These are phyloP conservation scores for Aspergillus flavus DNA, from an alignment of 2,329 filamentous ascomycete species.

Conservation along the genomic window DNA sequence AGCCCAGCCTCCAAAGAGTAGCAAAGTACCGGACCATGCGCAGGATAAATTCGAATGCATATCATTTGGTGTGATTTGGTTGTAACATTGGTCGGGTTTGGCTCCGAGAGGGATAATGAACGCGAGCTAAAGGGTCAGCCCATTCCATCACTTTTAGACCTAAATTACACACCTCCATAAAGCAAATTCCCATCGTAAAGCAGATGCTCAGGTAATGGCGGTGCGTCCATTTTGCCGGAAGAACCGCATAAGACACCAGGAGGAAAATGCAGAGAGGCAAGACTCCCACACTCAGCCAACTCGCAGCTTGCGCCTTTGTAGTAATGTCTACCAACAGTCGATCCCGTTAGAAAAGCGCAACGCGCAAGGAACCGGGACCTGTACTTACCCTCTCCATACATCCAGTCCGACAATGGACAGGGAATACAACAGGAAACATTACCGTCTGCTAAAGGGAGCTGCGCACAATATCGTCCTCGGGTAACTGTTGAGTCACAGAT, in stretches of 20 bases:
- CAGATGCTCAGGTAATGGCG: conserved; percentile 93
- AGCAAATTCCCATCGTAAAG: conserved; percentile 71
- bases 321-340: conserved; percentile 47
- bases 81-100: conserved; percentile 78
- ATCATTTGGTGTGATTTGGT: conserved; percentile 88
- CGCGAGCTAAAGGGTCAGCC: conserved; percentile 63
- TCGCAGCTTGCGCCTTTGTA: conserved; percentile 66
- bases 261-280: conserved; percentile 74
- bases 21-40: conserved; percentile 82
- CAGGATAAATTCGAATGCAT: conserved; percentile 83
- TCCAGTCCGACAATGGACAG: conserved; percentile 83
- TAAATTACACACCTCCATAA: conserved; percentile 70
- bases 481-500: conserved; percentile 51
- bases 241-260: conserved; percentile 73
- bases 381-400: conserved; percentile 58
- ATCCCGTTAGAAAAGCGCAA: neutral
- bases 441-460: conserved; percentile 44
- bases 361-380: neutral
- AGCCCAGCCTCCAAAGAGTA: conserved; percentile 83
- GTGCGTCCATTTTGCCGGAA: conserved; percentile 86
- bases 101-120: conserved; percentile 86
- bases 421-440: conserved; percentile 78
- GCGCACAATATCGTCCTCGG: conserved; percentile 63
- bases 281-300: conserved; percentile 79
- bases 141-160: neutral